Percentiles rank a stretch among this genome's conserved stretches.
These are phyloP conservation scores for Yamadazyma nakazawae DNA, from an alignment of 805 yeast species.

Conservation along the genomic window DNA sequence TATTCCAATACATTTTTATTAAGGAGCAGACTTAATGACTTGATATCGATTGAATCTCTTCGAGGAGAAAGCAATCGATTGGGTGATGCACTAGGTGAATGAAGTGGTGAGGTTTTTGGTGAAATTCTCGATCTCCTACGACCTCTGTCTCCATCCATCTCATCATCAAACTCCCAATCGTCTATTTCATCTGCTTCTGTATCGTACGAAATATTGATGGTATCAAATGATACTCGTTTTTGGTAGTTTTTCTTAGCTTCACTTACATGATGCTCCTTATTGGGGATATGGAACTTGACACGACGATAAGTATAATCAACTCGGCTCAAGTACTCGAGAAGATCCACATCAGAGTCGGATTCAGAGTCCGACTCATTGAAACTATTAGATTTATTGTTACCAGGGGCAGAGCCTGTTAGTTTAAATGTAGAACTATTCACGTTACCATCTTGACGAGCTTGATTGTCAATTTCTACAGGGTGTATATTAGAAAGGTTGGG, in stretches of 20 bases:
- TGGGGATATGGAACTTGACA: slow-evolving; percentile 17
- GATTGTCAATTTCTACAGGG: background rate
- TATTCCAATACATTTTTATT: slow-evolving; percentile 20
- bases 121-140: slow-evolving; percentile 9
- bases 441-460: background rate
- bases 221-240: slow-evolving; percentile 51
- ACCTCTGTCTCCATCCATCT: slow-evolving; percentile 7
- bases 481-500: slow-evolving; percentile 7
- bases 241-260: slow-evolving; percentile 16
- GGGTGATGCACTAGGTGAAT: slow-evolving; percentile 20
- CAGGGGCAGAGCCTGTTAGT: background rate
- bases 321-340: slow-evolving; percentile 15
- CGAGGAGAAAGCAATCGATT: slow-evolving; percentile 17
- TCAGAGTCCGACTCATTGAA: slow-evolving; percentile 4
- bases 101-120: slow-evolving; percentile 14
- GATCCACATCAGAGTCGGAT: slow-evolving; percentile 14
- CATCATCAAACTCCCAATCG: slow-evolving; percentile 1
- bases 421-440: background rate
- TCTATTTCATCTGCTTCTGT: slow-evolving; percentile 15
- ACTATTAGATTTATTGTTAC: background rate
- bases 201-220: slow-evolving; percentile 40
- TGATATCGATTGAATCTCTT: slow-evolving; percentile 14
- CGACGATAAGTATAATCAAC: slow-evolving; percentile 22
- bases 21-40: slow-evolving; percentile 2
- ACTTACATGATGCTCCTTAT: slow-evolving; percentile 7